Evolutionary conservation across 1,284 basidiomycete species (phyloP).

Genomic region (Inonotus obliquus): DNA sequence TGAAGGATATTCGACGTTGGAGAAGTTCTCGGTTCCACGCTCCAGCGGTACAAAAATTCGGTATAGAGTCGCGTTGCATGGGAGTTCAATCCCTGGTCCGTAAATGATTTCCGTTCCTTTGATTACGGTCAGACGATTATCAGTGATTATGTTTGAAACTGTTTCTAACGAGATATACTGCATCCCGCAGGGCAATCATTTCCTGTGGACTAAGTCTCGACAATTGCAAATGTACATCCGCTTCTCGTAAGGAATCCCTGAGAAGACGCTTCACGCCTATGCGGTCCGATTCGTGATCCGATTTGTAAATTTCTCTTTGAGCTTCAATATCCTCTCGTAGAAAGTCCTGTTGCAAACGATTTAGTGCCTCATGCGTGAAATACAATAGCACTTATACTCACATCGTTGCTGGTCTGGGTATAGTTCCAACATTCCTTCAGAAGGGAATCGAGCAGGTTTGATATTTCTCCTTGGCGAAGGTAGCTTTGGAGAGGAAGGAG

Average conservation of each 20-base stretch:
- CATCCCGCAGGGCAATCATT: neutral
- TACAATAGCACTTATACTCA: neutral
- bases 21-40: neutral
- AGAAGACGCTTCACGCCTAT: conserved; percentile 9
- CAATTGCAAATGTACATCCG: conserved; percentile 1
- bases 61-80: conserved; percentile 6
- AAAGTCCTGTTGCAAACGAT: conserved; percentile 2
- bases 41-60: conserved; percentile 5
- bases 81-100: neutral
- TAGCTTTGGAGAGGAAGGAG: conserved; percentile 10
- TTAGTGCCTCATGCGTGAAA: neutral
- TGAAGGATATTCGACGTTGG: neutral
- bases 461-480: conserved; percentile 12
- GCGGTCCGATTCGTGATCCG: conserved; percentile 11
- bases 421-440: conserved; percentile 9
- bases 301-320: conserved; percentile 14
- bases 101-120: neutral
- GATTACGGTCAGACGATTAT: neutral
- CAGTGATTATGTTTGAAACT: neutral
- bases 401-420: conserved; percentile 5
- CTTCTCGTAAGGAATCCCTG: conserved; percentile 9
- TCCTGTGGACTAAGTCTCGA: neutral
- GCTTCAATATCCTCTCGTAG: conserved; percentile 14
- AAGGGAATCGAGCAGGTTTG: conserved; percentile 3
- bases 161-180: conserved; percentile 1